Base-by-base conservation (phyloP, 805 yeast species). In the Myxozyma sirexii region DNA sequence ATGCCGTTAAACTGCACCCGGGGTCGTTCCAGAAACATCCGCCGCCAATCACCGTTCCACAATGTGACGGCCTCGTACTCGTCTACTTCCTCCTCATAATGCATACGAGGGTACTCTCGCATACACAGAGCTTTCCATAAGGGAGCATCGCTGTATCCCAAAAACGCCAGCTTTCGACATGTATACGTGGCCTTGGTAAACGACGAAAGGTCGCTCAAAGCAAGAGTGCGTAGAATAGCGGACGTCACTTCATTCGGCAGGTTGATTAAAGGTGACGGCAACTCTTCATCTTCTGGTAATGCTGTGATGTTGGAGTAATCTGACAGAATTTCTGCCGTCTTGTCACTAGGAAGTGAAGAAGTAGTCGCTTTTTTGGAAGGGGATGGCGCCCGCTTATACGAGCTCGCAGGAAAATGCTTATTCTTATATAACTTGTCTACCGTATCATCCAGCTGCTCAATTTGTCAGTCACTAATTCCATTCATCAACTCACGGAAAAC, bases 1-100 rank as follows among this genome's bases (percentile, higher is more conserved):
- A 90, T 80, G 1, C 99, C 99, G 55, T 84, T 78, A 71, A 83
- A 89, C 68, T 93, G 87, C 35, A 92, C 68, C 67, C 86, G 87
- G 0, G 97, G 97, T 41, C 97, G 76, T 38, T 81, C 80, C 44
- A 72, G 68, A 43, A 83, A 76, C 89, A 87, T 83, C 21, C 68
- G 64, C 62, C 80, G 73, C 80, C 81, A 81, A 39, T 60, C 44
- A 38, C 35, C 56, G 27, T 46, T 50, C 57, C 59, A 62, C n/a
- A 53, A 26, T 7, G 37, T 29, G 37, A 56, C 52, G 0, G 59
- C 65, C 42, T 61, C 64, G 21, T 27, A 19, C 44, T 62, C 66
- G 50, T 64, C 64, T 2, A 60, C 54, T 21, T 60, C 54, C 31
- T 59, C 67, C 19, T 61, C 59, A 53, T 70, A 70, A 31, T 54